Conservation (phyloP, 2,329 filamentous ascomycete species). For the Pseudogymnoascus destructans region DNA sequence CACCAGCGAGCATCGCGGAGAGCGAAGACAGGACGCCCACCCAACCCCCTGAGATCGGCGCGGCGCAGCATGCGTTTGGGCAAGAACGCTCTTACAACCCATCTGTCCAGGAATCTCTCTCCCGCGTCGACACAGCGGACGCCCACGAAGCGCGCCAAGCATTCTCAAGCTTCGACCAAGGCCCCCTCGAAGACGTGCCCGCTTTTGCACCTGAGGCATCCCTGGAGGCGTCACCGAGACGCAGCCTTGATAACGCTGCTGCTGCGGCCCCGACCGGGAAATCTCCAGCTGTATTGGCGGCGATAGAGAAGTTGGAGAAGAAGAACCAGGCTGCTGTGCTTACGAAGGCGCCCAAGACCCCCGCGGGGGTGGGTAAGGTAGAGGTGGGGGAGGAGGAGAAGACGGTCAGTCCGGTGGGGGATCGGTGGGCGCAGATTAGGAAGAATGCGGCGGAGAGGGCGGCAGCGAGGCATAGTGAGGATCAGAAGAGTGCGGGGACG, state of each 20-base stretch:
- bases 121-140: conserved; percentile 47
- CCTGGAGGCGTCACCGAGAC: conserved; percentile 27
- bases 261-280: background rate
- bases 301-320: conserved; percentile 28
- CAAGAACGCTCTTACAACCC: conserved; percentile 32
- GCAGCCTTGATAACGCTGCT: conserved; percentile 29
- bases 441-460: conserved; percentile 85
- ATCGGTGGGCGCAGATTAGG: conserved; percentile 91
- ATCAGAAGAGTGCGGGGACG: conserved; percentile 45
- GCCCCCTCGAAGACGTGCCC: conserved; percentile 74
- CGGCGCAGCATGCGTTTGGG: conserved; percentile 21
- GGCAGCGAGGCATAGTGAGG: conserved; percentile 49
- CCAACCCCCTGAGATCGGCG: conserved; percentile 19
- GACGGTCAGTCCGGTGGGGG: conserved; percentile 37
- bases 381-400: conserved; percentile 10
- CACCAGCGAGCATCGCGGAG: conserved; percentile 22
- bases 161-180: conserved; percentile 68
- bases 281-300: conserved; percentile 15
- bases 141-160: conserved; percentile 46
- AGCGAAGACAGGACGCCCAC: conserved; percentile 20
- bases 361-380: background rate
- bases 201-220: conserved; percentile 53
- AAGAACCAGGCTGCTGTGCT: conserved; percentile 14
- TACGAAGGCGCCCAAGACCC: background rate
- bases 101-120: conserved; percentile 36